Conservation (phyloP, 2,329 filamentous ascomycete genomes). For the Claviceps paspali region DNA sequence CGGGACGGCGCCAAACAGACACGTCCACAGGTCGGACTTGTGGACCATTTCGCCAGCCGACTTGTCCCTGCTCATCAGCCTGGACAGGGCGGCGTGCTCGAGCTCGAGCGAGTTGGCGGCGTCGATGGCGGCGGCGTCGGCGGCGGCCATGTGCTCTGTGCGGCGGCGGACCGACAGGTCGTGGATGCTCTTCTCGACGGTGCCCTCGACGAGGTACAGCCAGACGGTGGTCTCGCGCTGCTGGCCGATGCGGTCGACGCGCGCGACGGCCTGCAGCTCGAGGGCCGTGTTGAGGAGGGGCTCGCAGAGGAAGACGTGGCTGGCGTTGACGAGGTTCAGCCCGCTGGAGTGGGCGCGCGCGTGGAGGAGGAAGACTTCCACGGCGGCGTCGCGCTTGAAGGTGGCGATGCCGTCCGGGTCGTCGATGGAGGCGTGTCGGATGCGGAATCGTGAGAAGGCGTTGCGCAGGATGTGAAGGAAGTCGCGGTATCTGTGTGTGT, state of each 20-base stretch:
- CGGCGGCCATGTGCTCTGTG: conserved; percentile 53
- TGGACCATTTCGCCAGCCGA: conserved; percentile 67
- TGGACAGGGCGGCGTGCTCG: conserved; percentile 54
- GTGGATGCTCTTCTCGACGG: conserved; percentile 86
- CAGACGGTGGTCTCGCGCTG: conserved; percentile 78
- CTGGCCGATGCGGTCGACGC: conserved; percentile 90
- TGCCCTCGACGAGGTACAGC: conserved; percentile 84
- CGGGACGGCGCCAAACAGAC: conserved; percentile 73
- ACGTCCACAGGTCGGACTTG: conserved; percentile 72
- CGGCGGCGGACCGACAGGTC: conserved; percentile 68
- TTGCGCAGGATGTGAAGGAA: conserved; percentile 60
- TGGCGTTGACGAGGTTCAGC: conserved; percentile 82
- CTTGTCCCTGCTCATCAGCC: conserved; percentile 54
- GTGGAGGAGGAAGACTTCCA: conserved; percentile 79
- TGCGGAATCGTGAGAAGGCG: conserved; percentile 57
- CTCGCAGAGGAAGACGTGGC: conserved; percentile 87
- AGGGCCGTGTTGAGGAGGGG: conserved; percentile 86
- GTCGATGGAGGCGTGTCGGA: conserved; percentile 59
- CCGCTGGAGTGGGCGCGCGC: conserved; percentile 80
- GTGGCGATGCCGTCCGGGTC: conserved; percentile 50
- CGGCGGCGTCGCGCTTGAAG: conserved; percentile 59
- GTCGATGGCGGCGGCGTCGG: conserved; percentile 49
- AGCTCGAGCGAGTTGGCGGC: conserved; percentile 74
- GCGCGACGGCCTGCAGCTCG: conserved; percentile 86
- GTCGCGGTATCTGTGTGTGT: conserved; percentile 40